Conservation (phyloP, 225 moss, liverwort and hornwort species). For the Bryoerythrophyllum caledonicum region DNA sequence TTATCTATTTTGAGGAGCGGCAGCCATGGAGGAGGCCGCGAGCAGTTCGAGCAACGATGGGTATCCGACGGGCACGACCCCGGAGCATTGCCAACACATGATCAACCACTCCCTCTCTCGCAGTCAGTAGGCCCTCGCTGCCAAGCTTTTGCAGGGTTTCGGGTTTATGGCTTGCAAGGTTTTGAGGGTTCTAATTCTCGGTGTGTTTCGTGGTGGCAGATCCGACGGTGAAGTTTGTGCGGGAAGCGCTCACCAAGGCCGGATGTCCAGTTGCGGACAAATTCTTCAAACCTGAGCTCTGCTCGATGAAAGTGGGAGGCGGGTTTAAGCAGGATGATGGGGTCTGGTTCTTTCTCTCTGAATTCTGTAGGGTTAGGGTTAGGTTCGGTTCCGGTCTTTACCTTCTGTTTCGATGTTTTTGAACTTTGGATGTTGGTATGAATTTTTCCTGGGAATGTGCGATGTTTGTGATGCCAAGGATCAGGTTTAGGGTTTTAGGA, state of each 20-base stretch:
- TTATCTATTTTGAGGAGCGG: neutral
- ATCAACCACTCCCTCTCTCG: slow-evolving; percentile 48
- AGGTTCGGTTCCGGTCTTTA: neutral
- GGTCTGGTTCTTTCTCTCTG: slow-evolving; percentile 42
- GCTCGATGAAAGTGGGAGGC: slow-evolving; percentile 81
- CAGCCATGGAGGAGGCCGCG: slow-evolving; percentile 32
- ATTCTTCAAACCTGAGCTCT: slow-evolving; percentile 81
- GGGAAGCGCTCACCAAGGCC: slow-evolving; percentile 77
- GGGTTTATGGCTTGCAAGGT: no score
- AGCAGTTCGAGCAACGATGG: slow-evolving; percentile 12
- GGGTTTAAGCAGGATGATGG: slow-evolving; percentile 89
- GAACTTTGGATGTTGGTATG: neutral
- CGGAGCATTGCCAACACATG: slow-evolving; percentile 50
- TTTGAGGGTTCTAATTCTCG: slow-evolving; percentile 10
- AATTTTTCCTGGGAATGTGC: neutral
- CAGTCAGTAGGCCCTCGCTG: slow-evolving; percentile 39
- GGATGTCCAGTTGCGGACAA: slow-evolving; percentile 68
- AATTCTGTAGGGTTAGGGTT: neutral
- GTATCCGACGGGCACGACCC: slow-evolving; percentile 38
- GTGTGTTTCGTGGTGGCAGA: slow-evolving; percentile 36
- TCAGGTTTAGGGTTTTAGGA: neutral
- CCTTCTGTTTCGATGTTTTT: slow-evolving; percentile 7
- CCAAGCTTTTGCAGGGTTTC: no score
- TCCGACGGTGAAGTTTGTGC: slow-evolving; percentile 84
- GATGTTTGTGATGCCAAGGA: neutral